Conservation (phyloP, 345 rosid species). For the Odontarrhena argentea region DNA sequence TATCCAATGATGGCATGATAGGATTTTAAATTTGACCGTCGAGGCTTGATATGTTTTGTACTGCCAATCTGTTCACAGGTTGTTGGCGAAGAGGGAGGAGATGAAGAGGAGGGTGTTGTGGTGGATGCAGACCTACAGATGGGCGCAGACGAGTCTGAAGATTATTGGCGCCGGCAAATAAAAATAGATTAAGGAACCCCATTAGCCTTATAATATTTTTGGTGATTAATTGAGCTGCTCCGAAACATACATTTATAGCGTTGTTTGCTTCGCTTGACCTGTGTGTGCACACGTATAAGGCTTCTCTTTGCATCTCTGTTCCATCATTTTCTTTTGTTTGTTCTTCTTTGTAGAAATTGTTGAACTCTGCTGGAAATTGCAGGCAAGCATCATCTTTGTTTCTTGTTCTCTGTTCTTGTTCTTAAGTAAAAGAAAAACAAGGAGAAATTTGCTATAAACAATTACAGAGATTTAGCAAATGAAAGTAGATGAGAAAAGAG, state of each 20-base stretch:
- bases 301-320: background rate
- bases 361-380: too few species aligned
- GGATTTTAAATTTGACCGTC: background rate
- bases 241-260: background rate
- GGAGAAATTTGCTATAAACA: too few species aligned
- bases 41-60: background rate
- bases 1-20: background rate
- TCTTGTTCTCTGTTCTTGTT: too few species aligned
- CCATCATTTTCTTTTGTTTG: background rate
- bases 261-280: background rate
- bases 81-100: slow-evolving; percentile 29
- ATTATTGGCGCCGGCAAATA: slow-evolving; percentile 65
- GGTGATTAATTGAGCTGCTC: slow-evolving; percentile 67
- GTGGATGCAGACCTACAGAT: slow-evolving; percentile 85
- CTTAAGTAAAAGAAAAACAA: too few species aligned
- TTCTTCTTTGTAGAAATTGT: too few species aligned
- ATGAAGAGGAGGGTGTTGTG: slow-evolving; percentile 52
- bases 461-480: too few species aligned
- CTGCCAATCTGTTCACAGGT: slow-evolving; percentile 20
- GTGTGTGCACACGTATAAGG: background rate
- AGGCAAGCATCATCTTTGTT: too few species aligned
- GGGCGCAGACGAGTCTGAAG: slow-evolving; percentile 80
- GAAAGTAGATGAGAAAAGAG: too few species aligned
- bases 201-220: slow-evolving; percentile 73
- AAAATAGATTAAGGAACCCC: slow-evolving; percentile 67